Conservation (phyloP, 805 yeast genomes). For the Pichia cephalocereana region DNA sequence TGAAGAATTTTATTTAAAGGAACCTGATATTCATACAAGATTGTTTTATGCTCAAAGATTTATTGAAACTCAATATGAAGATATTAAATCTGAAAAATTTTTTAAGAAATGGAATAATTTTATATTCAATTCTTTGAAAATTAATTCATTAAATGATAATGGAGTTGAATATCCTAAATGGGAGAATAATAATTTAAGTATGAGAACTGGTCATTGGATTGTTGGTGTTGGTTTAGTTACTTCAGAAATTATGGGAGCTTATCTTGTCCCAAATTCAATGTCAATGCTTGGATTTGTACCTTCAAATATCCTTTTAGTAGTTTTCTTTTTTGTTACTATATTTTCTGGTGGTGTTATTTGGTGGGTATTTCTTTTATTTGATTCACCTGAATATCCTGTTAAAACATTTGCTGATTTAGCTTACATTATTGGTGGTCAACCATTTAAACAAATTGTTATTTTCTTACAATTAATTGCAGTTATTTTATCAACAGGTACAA, state of each 20-base stretch:
- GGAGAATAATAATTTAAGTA: constrained; percentile 11
- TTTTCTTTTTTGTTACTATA: constrained; percentile 22
- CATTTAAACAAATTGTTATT: constrained; percentile 24
- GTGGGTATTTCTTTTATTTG: constrained; percentile 27
- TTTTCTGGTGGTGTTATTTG: constrained; percentile 33
- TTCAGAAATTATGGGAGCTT: constrained; percentile 19
- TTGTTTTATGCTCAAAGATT: constrained; percentile 18
- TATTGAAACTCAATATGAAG: constrained; percentile 13
- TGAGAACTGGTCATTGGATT: constrained; percentile 16
- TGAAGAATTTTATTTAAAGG: neutral
- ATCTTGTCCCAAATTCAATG: constrained; percentile 8
- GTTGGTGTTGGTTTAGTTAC: constrained; percentile 15
- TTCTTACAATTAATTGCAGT: constrained; percentile 31
- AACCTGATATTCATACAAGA: constrained; percentile 8
- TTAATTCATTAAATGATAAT: constrained; percentile 4
- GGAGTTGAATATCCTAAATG: constrained; percentile 11
- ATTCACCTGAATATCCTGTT: constrained; percentile 34
- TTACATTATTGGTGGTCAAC: constrained; percentile 28
- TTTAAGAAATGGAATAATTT: constrained; percentile 9
- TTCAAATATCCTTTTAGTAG: constrained; percentile 4
- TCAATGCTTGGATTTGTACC: constrained; percentile 9
- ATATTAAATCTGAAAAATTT: neutral
- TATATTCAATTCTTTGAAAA: constrained; percentile 2
- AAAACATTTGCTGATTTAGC: constrained; percentile 34
- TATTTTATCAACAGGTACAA: constrained; percentile 31